Evolutionary conservation across 164 flowering plant genomes (phyloP).

Genomic region (Saururus chinensis): DNA sequence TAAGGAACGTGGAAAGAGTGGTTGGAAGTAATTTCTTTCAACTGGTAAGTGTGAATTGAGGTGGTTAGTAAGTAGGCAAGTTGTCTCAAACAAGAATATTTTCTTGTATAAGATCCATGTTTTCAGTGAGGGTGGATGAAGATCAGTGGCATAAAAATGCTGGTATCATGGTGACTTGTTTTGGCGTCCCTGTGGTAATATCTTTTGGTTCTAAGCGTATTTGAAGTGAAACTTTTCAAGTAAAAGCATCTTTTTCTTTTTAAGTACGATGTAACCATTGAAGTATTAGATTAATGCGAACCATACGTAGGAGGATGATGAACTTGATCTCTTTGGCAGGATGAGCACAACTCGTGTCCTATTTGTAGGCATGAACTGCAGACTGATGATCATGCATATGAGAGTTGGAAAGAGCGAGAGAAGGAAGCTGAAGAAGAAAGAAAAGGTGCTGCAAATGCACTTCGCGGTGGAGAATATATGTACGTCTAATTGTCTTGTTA

Average conservation of each 20-base stretch:
- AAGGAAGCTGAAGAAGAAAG: conserved; percentile 88
- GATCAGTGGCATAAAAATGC: no score
- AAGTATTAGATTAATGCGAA: neutral
- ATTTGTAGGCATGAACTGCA: conserved; percentile 76
- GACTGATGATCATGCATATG: conserved; percentile 89
- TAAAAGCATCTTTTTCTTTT: no score
- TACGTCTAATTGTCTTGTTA: conserved; percentile 38
- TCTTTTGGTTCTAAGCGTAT: no score
- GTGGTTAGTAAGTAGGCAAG: no score
- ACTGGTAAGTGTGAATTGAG: no score
- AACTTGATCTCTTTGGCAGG: conserved; percentile 29
- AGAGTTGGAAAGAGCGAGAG: conserved; percentile 84
- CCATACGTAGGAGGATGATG: neutral
- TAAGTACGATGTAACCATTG: neutral
- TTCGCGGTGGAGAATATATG: conserved; percentile 97
- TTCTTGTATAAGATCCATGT: no score
- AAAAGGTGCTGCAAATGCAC: conserved; percentile 91
- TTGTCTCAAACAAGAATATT: no score
- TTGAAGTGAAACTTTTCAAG: no score
- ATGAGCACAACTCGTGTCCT: conserved; percentile 91
- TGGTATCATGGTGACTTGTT: no score
- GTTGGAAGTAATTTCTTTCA: neutral
- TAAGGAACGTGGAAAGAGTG: neutral
- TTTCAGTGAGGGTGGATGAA: no score
- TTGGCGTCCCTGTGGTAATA: no score